phyloP scores from a whole-genome alignment of 139 green algal species.

The Limnomonas spitsbergensis region DNA sequence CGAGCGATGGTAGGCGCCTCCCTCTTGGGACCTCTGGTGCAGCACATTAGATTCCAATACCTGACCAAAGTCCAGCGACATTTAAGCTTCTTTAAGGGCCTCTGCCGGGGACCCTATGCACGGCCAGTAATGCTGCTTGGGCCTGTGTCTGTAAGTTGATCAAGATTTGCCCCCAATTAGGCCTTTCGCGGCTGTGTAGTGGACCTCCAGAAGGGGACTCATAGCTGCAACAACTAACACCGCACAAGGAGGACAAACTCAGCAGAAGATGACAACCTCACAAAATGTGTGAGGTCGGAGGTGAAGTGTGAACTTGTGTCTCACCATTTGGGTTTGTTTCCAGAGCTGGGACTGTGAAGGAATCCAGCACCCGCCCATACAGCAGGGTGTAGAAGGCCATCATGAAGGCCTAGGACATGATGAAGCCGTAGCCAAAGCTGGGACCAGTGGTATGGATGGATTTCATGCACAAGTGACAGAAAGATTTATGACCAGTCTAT shows the following conservation, averaged over 20 bases:
- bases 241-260: background rate
- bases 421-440: constrained; percentile 48
- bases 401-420: constrained; percentile 53
- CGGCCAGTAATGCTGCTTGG: too few relatives aligned
- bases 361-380: constrained; percentile 30
- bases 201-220: background rate
- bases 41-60: too few relatives aligned
- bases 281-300: background rate
- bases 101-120: too few relatives aligned
- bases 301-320: background rate
- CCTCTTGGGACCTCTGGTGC: too few relatives aligned
- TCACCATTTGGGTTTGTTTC: background rate
- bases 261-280: too few relatives aligned
- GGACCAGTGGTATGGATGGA: constrained; percentile 47
- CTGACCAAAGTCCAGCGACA: too few relatives aligned
- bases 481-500: background rate
- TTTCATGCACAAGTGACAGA: constrained; percentile 22
- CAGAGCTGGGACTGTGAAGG: constrained; percentile 1
- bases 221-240: background rate
- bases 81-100: too few relatives aligned
- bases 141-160: background rate
- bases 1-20: too few relatives aligned
- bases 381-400: constrained; percentile 38
- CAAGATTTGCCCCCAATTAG: too few relatives aligned
- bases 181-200: background rate